phyloP scores from a whole-genome alignment of 768 basidiomycete genomes.

The Russula sp. region DNA sequence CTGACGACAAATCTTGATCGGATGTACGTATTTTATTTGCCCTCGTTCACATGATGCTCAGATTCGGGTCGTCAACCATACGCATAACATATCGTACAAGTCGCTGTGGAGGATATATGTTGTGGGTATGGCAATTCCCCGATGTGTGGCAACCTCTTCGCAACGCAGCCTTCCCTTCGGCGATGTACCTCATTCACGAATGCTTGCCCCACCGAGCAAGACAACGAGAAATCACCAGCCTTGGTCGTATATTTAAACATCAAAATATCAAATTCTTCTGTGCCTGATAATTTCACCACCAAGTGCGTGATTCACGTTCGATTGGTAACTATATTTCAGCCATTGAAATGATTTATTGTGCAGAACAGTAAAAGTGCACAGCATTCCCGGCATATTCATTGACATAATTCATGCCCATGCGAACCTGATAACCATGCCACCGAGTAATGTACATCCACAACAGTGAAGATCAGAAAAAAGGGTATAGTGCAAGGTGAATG shows the following conservation, averaged over 20 bases:
- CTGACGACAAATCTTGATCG: not conserved
- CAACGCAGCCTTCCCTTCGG: not conserved
- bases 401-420: not conserved
- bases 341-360: not conserved
- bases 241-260: not conserved
- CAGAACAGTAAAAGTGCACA: not conserved
- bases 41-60: not conserved
- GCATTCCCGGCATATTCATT: not conserved
- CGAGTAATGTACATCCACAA: slow-evolving; percentile 20
- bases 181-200: not conserved
- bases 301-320: not conserved
- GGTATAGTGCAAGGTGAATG: slow-evolving; percentile 12
- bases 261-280: not conserved
- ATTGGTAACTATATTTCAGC: not conserved
- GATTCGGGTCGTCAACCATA: not conserved
- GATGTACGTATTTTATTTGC: not conserved
- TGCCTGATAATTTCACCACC: not conserved
- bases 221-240: not conserved
- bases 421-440: slow-evolving; percentile 10
- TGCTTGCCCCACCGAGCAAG: not conserved
- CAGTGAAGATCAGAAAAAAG: not conserved
- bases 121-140: not conserved
- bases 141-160: not conserved
- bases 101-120: not conserved
- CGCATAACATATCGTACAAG: not conserved